These are phyloP conservation scores for Cenchrus fungigraminus DNA, from an alignment of 176 grass and related monocot genomes.

Conservation along the genomic window DNA sequence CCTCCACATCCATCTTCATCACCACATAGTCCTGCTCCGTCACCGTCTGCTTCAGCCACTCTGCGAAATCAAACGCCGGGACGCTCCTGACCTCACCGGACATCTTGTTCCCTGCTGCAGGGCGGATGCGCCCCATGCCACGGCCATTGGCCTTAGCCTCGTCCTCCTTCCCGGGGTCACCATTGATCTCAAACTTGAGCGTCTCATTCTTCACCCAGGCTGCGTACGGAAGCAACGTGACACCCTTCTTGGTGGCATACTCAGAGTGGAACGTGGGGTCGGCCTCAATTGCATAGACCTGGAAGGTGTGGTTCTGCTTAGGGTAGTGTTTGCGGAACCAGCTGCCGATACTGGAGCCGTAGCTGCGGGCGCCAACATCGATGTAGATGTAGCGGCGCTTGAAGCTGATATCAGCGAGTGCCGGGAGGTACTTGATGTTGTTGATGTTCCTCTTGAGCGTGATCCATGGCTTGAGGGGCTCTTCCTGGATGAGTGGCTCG, in stretches of 20 bases:
- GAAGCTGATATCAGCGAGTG: conserved; percentile 62
- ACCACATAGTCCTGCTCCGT: conserved; percentile 77
- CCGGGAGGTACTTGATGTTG: conserved; percentile 72
- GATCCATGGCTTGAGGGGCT: conserved; percentile 81
- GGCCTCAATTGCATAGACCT: conserved; percentile 77
- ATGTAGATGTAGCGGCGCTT: conserved; percentile 69
- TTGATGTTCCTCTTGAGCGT: conserved; percentile 66
- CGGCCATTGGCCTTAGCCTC: conserved; percentile 31
- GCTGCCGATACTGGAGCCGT: conserved; percentile 80
- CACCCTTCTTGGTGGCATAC: conserved; percentile 67
- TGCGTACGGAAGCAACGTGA: conserved; percentile 68
- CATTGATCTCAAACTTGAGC: conserved; percentile 73
- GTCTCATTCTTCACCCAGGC: conserved; percentile 81
- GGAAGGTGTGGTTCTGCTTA: conserved; percentile 81
- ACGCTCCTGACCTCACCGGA: conserved; percentile 49
- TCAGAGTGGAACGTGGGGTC: conserved; percentile 70
- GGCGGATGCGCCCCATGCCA: conserved; percentile 79
- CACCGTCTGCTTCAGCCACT: conserved; percentile 58
- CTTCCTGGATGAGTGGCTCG: conserved; percentile 67
- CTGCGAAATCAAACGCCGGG: conserved; percentile 69
- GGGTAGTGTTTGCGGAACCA: conserved; percentile 92
- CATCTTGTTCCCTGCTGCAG: conserved; percentile 17
- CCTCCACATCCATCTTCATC: conserved; percentile 91
- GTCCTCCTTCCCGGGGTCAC: conserved; percentile 47
- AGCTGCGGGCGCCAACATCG: conserved; percentile 75